Conservation (phyloP, 73 alveolate genomes). For the Tetrahymena thermophila region DNA sequence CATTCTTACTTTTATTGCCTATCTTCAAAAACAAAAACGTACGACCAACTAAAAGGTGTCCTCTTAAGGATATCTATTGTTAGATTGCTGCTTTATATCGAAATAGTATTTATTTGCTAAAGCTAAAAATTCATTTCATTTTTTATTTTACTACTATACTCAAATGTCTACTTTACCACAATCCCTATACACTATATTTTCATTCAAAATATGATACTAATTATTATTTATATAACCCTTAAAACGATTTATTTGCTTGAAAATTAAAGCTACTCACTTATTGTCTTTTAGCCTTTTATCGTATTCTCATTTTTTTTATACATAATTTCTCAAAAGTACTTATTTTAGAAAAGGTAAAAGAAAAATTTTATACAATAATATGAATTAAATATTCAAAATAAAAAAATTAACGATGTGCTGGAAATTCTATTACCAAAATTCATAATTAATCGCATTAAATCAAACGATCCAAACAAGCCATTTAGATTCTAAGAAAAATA, state of each 20-base stretch:
- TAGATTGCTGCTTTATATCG: not conserved
- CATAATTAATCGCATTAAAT: conserved; percentile 20
- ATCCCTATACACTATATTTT: not conserved
- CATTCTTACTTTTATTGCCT: not conserved
- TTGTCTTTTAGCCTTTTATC: not conserved
- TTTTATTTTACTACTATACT: not conserved
- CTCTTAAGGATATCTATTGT: not conserved
- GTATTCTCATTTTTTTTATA: not conserved
- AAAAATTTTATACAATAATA: not conserved
- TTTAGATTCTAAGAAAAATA: conserved; percentile 67
- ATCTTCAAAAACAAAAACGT: not conserved
- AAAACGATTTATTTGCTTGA: not conserved
- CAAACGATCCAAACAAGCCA: conserved; percentile 42
- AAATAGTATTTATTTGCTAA: not conserved
- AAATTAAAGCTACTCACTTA: not conserved
- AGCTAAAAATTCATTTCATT: not conserved
- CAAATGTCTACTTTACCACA: not conserved
- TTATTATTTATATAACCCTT: not conserved
- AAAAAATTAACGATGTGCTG: conserved; percentile 13
- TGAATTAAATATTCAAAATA: not conserved
- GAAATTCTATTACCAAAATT: conserved; percentile 42
- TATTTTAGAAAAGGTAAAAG: not conserved
- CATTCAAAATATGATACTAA: not conserved
- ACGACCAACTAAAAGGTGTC: not conserved
- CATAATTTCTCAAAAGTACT: not conserved